These are phyloP conservation scores for Xylaria scruposa DNA, from an alignment of 495 filamentous ascomycete genomes.

Conservation along the genomic window DNA sequence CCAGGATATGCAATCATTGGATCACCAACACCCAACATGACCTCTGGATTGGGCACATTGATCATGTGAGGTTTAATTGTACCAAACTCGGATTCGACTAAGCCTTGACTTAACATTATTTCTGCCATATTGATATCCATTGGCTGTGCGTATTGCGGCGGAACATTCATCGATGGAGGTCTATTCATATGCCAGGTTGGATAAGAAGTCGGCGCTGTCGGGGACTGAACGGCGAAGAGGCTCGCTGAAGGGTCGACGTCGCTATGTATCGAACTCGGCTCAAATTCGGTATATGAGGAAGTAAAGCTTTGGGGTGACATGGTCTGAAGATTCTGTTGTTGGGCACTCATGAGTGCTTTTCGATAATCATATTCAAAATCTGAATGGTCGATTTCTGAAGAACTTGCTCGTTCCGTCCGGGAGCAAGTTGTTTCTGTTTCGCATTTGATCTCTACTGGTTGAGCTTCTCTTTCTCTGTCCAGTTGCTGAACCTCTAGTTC, in stretches of 20 bases:
- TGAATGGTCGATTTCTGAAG: conserved; percentile 59
- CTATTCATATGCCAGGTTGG: conserved; percentile 46
- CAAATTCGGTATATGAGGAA: conserved; percentile 50
- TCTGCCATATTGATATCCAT: conserved; percentile 50
- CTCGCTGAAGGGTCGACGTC: conserved; percentile 36
- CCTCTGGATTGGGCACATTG: conserved; percentile 50
- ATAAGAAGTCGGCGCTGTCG: conserved; percentile 36
- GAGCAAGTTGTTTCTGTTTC: conserved; percentile 45
- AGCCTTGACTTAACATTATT: conserved; percentile 50
- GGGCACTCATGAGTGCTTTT: conserved; percentile 43
- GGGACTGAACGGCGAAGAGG: conserved; percentile 43
- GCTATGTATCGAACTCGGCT: conserved; percentile 42
- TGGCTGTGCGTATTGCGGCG: conserved; percentile 40
- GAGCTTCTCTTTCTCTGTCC: conserved; percentile 39
- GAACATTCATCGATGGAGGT: conserved; percentile 41
- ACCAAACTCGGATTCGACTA: conserved; percentile 53
- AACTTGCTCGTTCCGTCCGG: conserved; percentile 56
- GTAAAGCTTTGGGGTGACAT: conserved; percentile 55
- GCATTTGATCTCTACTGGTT: conserved; percentile 42
- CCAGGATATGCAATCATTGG: conserved; percentile 54
- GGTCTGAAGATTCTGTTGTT: conserved; percentile 43
- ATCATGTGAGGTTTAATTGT: conserved; percentile 57
- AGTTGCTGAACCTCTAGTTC: conserved; percentile 54
- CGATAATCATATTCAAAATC: conserved; percentile 59
- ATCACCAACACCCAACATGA: conserved; percentile 58